Percentiles rank a stretch among this genome's conserved stretches.
Evolutionary conservation across 306 rosid species (phyloP).

Genomic region (Cucumis sativus): Cucumber_9930_V3 NC_026657.2:26497001-26497500

Average conservation of each 20-base stretch:
- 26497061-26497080: constrained; percentile 3
- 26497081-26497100: not conserved
- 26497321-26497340: not conserved
- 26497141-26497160: not conserved
- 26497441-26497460: not conserved
- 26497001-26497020: constrained; percentile 1
- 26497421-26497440: constrained; percentile 1
- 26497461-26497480: not conserved
- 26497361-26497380: not conserved
- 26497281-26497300: not conserved
- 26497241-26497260: not conserved
- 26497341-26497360: not conserved
- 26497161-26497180: not conserved
- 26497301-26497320: not conserved
- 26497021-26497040: not conserved
- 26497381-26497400: not conserved
- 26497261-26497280: not conserved
- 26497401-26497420: not conserved
- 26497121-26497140: constrained; percentile 7
- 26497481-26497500: not conserved
- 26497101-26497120: not conserved
- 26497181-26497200: not conserved
- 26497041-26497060: not conserved
- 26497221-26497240: not conserved
- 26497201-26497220: not conserved